These are phyloP conservation scores for Catunica adiposa DNA, from an alignment of 2,329 filamentous ascomycete species.

Conservation along the genomic window DNA sequence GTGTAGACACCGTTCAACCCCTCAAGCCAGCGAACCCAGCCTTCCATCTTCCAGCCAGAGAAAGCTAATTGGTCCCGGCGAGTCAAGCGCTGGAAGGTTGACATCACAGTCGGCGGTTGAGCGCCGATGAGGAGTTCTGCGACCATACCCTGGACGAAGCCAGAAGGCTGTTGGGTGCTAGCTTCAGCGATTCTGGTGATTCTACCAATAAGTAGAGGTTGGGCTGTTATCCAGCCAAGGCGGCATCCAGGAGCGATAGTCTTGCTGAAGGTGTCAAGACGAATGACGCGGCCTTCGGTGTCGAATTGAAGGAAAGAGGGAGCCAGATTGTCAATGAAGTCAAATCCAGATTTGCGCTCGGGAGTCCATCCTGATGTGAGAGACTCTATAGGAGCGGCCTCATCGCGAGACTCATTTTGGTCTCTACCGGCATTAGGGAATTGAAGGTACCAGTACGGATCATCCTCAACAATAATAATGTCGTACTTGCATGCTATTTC, in stretches of 20 bases:
- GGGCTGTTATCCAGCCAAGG: slow-evolving; percentile 77
- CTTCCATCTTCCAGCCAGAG: slow-evolving; percentile 57
- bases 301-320: slow-evolving; percentile 74
- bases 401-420: slow-evolving; percentile 32
- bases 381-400: slow-evolving; percentile 20
- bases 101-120: slow-evolving; percentile 28
- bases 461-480: slow-evolving; percentile 81
- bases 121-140: slow-evolving; percentile 62
- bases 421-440: slow-evolving; percentile 51
- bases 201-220: slow-evolving; percentile 61
- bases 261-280: slow-evolving; percentile 88
- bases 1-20: slow-evolving; percentile 74
- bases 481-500: slow-evolving; percentile 68
- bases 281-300: slow-evolving; percentile 69
- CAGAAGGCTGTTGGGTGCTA: slow-evolving; percentile 68
- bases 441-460: slow-evolving; percentile 92
- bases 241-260: slow-evolving; percentile 80
- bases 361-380: slow-evolving; percentile 19
- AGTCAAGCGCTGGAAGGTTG: slow-evolving; percentile 28
- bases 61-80: slow-evolving; percentile 32
- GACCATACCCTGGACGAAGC: slow-evolving; percentile 75
- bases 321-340: slow-evolving; percentile 67
- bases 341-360: slow-evolving; percentile 41
- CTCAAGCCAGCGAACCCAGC: slow-evolving; percentile 84
- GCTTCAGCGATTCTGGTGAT: slow-evolving; percentile 54